Conservation (phyloP, 2,329 filamentous ascomycete species). For the Sclerotinia glacialis region DNA sequence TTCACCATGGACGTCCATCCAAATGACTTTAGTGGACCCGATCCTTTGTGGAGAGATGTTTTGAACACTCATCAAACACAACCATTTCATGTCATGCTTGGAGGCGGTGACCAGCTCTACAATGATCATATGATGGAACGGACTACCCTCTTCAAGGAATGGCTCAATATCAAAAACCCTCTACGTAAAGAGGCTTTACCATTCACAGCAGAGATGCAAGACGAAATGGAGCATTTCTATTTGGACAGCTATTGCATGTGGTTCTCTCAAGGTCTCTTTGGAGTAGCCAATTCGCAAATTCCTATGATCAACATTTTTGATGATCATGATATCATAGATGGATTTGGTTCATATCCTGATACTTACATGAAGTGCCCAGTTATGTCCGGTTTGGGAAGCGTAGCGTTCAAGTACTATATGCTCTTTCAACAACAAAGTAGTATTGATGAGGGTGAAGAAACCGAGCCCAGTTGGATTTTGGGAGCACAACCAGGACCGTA, state of each 20-base stretch:
- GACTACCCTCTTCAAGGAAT: slow-evolving; percentile 74
- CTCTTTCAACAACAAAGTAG: slow-evolving; percentile 96
- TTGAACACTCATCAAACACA: slow-evolving; percentile 85
- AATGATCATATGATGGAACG: slow-evolving; percentile 81
- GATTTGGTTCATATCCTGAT: slow-evolving; percentile 89
- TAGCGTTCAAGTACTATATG: slow-evolving; percentile 99
- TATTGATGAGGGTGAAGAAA: slow-evolving; percentile 70
- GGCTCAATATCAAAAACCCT: slow-evolving; percentile 78
- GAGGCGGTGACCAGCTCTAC: slow-evolving; percentile 95
- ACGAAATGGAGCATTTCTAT: slow-evolving; percentile 86
- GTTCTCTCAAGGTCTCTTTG: slow-evolving; percentile 94
- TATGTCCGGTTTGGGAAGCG: slow-evolving; percentile 82
- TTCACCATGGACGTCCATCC: slow-evolving; percentile 80
- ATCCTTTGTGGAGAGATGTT: slow-evolving; percentile 95
- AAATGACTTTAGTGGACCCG: slow-evolving; percentile 81
- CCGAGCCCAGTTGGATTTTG: slow-evolving; percentile 89
- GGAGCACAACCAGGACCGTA: slow-evolving; percentile 81
- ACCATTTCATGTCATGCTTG: slow-evolving; percentile 98
- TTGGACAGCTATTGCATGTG: slow-evolving; percentile 85
- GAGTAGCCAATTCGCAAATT: slow-evolving; percentile 89
- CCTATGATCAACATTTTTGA: slow-evolving; percentile 99
- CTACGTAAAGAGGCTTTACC: slow-evolving; percentile 74
- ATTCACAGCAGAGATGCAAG: slow-evolving; percentile 78
- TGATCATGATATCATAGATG: slow-evolving; percentile 89
- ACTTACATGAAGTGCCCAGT: slow-evolving; percentile 89